Conservation (phyloP, 2,329 filamentous ascomycete species). For the Colletotrichum caudatum region DNA sequence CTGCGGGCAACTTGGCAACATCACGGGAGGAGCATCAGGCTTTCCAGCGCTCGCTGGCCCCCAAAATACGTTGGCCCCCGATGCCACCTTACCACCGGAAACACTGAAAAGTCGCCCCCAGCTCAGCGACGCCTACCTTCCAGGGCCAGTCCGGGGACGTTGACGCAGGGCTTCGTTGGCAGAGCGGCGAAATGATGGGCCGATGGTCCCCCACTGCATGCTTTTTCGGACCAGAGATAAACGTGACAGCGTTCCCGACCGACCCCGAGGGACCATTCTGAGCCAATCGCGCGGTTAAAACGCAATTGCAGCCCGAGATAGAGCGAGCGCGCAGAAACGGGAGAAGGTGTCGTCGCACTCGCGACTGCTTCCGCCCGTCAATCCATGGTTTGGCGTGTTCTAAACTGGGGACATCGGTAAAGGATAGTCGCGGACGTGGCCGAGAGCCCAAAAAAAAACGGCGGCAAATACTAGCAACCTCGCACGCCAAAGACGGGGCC, state of each 20-base stretch:
- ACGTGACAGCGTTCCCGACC: not conserved
- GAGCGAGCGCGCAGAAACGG: not conserved
- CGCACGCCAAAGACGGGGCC: not conserved
- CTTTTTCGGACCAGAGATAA: not conserved
- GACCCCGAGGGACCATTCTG: not conserved
- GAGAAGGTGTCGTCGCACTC: not conserved
- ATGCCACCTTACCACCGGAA: too few relatives aligned
- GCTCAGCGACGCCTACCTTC: not conserved
- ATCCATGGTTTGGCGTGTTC: not conserved
- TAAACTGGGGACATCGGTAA: not conserved
- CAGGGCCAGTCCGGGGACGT: too few relatives aligned
- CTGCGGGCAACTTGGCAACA: not conserved
- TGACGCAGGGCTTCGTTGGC: not conserved
- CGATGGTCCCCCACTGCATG: not conserved
- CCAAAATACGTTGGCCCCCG: not conserved
- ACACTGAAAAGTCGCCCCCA: not conserved
- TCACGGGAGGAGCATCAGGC: not conserved
- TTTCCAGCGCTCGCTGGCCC: not conserved
- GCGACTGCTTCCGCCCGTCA: not conserved
- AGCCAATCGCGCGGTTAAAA: not conserved
- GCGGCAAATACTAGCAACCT: not conserved
- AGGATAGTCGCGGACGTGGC: not conserved
- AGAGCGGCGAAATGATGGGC: conserved; percentile 6
- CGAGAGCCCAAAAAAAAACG: not conserved
- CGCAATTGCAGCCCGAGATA: not conserved